These are phyloP conservation scores for Diplodia intermedia DNA, from an alignment of 2,329 filamentous ascomycete genomes.

Conservation along the genomic window DNA sequence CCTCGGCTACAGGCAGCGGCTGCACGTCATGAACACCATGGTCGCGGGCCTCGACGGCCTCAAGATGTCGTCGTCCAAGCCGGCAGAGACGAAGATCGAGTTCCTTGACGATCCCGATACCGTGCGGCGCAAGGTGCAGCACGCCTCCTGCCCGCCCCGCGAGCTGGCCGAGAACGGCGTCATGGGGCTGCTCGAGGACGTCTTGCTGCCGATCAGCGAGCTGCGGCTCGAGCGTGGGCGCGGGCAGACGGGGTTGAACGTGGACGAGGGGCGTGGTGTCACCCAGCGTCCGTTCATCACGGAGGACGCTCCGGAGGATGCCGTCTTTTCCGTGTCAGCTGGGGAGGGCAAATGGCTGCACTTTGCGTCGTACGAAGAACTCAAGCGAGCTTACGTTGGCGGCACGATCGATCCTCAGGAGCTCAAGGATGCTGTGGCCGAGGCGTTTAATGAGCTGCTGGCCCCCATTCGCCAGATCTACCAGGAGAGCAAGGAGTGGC, in stretches of 20 bases:
- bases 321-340: not conserved
- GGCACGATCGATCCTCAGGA: not conserved
- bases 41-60: not conserved
- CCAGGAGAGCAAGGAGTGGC: slow-evolving; percentile 4
- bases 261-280: too few species aligned
- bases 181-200: not conserved
- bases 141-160: not conserved
- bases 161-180: not conserved
- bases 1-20: not conserved
- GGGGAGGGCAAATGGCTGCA: not conserved
- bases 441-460: not conserved
- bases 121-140: not conserved
- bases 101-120: not conserved
- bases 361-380: slow-evolving; percentile 4
- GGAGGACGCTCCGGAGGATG: not conserved
- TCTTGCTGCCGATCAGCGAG: not conserved
- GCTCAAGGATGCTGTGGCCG: not conserved
- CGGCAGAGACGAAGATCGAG: not conserved
- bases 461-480: not conserved
- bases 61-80: not conserved
- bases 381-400: not conserved
- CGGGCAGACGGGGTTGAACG: not conserved
- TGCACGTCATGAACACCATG: slow-evolving; percentile 1
- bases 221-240: not conserved
- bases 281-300: not conserved